Evolutionary conservation across 176 grass and related monocot genomes (phyloP), one percentile per base, ranked within the genome.

Genomic region (Eragrostis curvula): DNA sequence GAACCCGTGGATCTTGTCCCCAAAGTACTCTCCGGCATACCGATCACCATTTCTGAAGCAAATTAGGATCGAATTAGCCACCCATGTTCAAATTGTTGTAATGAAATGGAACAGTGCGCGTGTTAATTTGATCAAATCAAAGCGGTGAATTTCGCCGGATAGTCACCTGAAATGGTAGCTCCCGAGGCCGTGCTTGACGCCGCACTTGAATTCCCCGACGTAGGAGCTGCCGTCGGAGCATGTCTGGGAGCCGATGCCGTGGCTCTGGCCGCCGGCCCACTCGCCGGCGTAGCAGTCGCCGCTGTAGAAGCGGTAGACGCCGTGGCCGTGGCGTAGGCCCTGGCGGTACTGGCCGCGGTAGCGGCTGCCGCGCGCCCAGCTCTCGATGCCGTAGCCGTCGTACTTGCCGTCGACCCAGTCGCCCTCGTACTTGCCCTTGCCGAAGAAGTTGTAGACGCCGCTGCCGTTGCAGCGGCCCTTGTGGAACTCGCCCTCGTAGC

Each of bases 401-500:
- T 85, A 93, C 78, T 78, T 74, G 60, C 91, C 94, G 69, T 87
- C 86, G 30, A 93, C 88, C 94, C 94, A 97, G 79, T 93, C 91
- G 30, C 94, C 94, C 80, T 86, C 91, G 82, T 89, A 93, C 7
- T 79, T 89, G 10, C 81, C 80, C 61, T 85, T 87, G 55, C 75
- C 68, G 64, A 84, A 90, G 75, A 80, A 85, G 81, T 70, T 84
- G 59, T 89, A 89, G 12, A 91, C 86, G 75, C 88, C 91, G 66
- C 84, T 85, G 73, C 94, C 94, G 68, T 81, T 89, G 77, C 84
- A 88, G 30, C 77, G 81, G 49, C 88, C 91, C 66, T 85, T 83
- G 77, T 86, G 88, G 66, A 91, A 97, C 80, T 97, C 91, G 18
- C 94, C 94, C 77, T 93, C 88, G 82, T 97, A 97, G 88, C 85